Base-by-base conservation (phyloP, 2,329 filamentous ascomycete genomes). In the Sporothrix brunneoviolacea region DNA sequence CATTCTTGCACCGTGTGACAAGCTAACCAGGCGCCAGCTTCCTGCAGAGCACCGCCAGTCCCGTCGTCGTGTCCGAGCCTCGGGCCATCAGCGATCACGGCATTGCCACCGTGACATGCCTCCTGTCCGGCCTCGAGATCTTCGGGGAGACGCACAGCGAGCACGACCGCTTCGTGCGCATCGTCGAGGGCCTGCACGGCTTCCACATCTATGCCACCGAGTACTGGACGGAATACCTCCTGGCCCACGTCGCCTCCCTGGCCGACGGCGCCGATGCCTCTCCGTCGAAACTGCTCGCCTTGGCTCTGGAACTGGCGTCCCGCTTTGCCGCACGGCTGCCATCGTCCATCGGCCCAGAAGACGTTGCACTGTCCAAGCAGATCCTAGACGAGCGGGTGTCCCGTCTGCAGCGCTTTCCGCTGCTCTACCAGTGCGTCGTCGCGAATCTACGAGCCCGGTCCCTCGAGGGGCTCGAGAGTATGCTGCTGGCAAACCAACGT, bases 191-290 rank as follows among this genome's bases (percentile, higher is more conserved):
- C 1, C 4, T 66, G 0, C 60, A 65, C 48, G 62, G 58, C 1
- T 57, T 67, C 1, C 62, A 64, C 30, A 33, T 63, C 3, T 66
- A 65, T 47, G 58, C 64, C 2, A 58, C 55, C 1, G 58, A 65
- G 19, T 58, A 59, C 44, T 67, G 64, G 64, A 43, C 54, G 1
- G 63, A 67, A 3, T 59, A 61, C 53, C 19, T 67, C 2, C 50
- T 65, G 8, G 33, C 41, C 8, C 2, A 41, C 16, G 48, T 24
- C 3, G 22, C 52, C 9, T 35, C 50, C 15, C 42, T 42, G 30
- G 22, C 15, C 37, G 18, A 5, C 24, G 10, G 10, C 24, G 24
- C 24, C 10, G 24, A 10, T 28, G 24, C 5, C 5, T 28, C 10
- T 5, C 24, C 24, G 10, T 10, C 24, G 6, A 28, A 10, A 10